Percentiles rank a stretch among this genome's conserved stretches.
These are phyloP conservation scores for Fraxinus paxiana DNA, from an alignment of 305 asterid species.

Conservation along the genomic window DNA sequence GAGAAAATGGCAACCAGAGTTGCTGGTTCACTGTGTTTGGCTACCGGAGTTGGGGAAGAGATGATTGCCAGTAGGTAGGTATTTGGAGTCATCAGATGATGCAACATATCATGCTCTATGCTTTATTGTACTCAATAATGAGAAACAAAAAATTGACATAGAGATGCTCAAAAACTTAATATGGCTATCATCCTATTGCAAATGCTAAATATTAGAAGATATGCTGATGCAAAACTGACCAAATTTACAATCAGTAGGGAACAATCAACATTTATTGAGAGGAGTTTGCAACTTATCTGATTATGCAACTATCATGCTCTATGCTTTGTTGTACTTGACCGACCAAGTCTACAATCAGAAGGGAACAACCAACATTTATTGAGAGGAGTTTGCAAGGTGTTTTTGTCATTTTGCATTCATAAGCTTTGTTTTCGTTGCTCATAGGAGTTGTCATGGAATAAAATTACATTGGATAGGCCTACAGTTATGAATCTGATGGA, in stretches of 20 bases:
- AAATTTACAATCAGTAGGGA: background rate
- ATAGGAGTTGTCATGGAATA: background rate
- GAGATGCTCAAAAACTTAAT: background rate
- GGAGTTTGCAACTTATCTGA: too few species aligned
- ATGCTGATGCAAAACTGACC: background rate
- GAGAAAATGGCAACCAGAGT: slow-evolving; percentile 99
- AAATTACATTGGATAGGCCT: background rate
- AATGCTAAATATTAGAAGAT: background rate
- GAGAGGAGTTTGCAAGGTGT: background rate
- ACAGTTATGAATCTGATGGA: background rate
- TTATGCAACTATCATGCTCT: too few species aligned
- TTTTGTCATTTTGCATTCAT: background rate
- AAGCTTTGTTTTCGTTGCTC: background rate
- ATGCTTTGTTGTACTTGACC: too few species aligned
- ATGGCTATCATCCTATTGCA: background rate
- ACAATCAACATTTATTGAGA: background rate
- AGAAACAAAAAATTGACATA: background rate
- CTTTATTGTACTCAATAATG: background rate
- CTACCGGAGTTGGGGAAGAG: slow-evolving; percentile 93
- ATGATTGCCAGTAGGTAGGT: slow-evolving; percentile 84
- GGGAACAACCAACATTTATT: background rate
- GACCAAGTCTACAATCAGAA: background rate
- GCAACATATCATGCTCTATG: background rate
- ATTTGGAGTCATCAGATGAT: background rate
- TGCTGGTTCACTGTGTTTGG: slow-evolving; percentile 96